phyloP scores from a whole-genome alignment of 2,329 filamentous ascomycete genomes.

The Trichoderma sp. region DNA sequence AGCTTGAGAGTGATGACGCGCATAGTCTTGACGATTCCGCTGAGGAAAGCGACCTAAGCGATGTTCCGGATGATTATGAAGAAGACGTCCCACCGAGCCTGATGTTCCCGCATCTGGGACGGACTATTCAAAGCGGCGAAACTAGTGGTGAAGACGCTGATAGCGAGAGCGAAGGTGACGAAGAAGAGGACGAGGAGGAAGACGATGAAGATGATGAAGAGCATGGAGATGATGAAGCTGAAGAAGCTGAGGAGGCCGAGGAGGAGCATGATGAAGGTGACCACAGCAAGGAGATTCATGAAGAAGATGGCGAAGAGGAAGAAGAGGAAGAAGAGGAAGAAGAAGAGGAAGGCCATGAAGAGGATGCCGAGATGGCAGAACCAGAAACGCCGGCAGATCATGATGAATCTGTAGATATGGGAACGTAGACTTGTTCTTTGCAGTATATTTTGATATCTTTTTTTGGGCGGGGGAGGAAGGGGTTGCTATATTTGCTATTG shows the following conservation, averaged over 20 bases:
- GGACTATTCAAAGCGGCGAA: constrained; percentile 31
- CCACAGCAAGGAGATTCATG: constrained; percentile 13
- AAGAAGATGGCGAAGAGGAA: constrained; percentile 27
- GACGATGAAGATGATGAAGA: constrained; percentile 24
- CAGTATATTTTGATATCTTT: not conserved
- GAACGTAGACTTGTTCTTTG: not conserved
- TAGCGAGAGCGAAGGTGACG: constrained; percentile 37
- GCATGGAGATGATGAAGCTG: constrained; percentile 23
- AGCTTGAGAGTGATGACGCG: constrained; percentile 31
- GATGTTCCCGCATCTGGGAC: constrained; percentile 48
- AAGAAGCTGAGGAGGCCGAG: constrained; percentile 8
- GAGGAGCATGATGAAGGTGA: constrained; percentile 20
- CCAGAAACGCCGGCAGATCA: not conserved
- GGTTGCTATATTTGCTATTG: not conserved
- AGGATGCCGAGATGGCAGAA: constrained; percentile 19
- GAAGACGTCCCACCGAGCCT: constrained; percentile 54
- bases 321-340: constrained; percentile 24
- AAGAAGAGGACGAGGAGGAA: constrained; percentile 27
- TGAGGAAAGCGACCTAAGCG: constrained; percentile 68
- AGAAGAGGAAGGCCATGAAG: constrained; percentile 22
- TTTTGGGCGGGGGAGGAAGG: not conserved
- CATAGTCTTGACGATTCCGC: constrained; percentile 64
- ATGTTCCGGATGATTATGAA: constrained; percentile 58
- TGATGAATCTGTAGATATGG: constrained; percentile 19
- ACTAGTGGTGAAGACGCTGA: constrained; percentile 38